Percentiles rank a stretch among this genome's conserved stretches.
Evolutionary conservation across 495 filamentous ascomycete genomes (phyloP).

Genomic region (Aspergillus taichungensis): DNA sequence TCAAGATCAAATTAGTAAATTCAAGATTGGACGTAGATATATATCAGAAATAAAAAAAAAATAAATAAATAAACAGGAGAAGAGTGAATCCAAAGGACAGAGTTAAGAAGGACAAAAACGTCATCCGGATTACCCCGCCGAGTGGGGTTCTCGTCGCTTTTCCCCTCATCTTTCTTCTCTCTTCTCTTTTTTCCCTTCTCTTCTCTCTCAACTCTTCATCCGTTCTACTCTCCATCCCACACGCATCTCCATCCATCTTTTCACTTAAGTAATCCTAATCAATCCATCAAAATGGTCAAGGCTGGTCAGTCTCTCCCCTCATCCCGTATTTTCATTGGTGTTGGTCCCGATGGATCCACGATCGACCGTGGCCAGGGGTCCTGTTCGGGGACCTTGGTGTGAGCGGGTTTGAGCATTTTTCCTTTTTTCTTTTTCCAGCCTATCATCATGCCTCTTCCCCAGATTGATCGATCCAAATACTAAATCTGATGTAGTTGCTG

Average conservation of each 20-base stretch:
- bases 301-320: conserved; percentile 56
- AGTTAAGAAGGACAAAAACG: conserved; percentile 12
- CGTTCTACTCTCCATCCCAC: conserved; percentile 6
- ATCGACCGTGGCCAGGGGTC: conserved; percentile 27
- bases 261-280: conserved; percentile 8
- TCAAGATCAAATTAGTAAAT: too few relatives aligned
- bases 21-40: too few relatives aligned
- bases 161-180: conserved; percentile 13
- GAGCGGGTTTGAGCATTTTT: conserved; percentile 50
- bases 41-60: too few relatives aligned
- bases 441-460: conserved; percentile 23
- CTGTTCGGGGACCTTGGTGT: conserved; percentile 19
- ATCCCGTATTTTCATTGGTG: conserved; percentile 15
- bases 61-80: background rate
- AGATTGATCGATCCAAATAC: background rate
- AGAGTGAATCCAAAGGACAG: background rate
- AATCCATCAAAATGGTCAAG: conserved; percentile 76
- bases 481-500: conserved; percentile 56
- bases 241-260: conserved; percentile 1
- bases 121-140: conserved; percentile 22
- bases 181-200: conserved; percentile 6
- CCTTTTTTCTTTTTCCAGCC: conserved; percentile 12
- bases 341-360: conserved; percentile 17
- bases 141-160: conserved; percentile 18
- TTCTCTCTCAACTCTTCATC: conserved; percentile 7